Evolutionary conservation across 2,329 filamentous ascomycete genomes (phyloP), one percentile per base, ranked within the genome.

Genomic region (Paraconiothyrium sp.): DNA sequence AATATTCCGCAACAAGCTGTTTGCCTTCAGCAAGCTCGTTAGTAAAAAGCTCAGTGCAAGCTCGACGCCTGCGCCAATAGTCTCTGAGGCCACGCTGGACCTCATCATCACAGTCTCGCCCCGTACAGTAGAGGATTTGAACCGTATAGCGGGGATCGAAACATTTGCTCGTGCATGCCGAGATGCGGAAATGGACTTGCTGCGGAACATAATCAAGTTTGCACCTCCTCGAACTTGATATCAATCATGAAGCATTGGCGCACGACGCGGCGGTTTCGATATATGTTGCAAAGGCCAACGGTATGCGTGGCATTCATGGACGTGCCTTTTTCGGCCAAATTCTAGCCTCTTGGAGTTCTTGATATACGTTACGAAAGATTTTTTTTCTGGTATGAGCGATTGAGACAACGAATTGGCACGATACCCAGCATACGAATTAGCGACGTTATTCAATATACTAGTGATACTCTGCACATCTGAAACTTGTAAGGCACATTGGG

Each of bases 21-120:
- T 61, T 2, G 74, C 73, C 0, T 69, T 77, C n/a, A 76, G 74
- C 56, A 74, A 54, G 24, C 65, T 67, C 0, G 68, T 77, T 0
- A 63, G 68, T 4, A 50, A 58, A 1, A 73, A 67, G 55, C 46
- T 72, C 1, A 34, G 57, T 16, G 47, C 52, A 20, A 55, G 57
- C 9, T 51, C 64, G 1, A 5, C 39, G 1, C 34, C 59, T 20
- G 63, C 22, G 0, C 65, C 68, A 0, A 64, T 77, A 6, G 66
- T 76, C 0, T 67, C 72, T 1, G 61, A 64, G 3, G 37, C 35
- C 10, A 72, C 70, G 2, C 56, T 77, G 3, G 67, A 73, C 14
- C 34, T 60, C 16, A 70, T 78, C 47, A 63, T 72, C 0, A 20
- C 43, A 1, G 46, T 39, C 2, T 49, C 62, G 3, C 75, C 75